phyloP scores from a whole-genome alignment of 768 basidiomycete species.

The Dioszegia aurantiaca region DNA sequence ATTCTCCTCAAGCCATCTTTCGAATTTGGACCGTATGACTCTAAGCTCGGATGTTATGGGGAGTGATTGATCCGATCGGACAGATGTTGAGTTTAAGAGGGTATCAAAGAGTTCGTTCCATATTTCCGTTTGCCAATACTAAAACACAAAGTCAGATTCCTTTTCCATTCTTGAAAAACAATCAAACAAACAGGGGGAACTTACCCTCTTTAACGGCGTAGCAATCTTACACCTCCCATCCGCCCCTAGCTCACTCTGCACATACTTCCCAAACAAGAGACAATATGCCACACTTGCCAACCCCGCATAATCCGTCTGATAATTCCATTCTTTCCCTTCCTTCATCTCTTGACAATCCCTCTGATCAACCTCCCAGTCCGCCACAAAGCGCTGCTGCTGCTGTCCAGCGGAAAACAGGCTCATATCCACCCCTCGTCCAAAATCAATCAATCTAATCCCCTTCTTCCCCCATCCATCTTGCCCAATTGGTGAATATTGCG shows the following conservation, averaged over 20 bases:
- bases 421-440: conserved; percentile 90
- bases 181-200: background rate
- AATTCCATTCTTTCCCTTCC: conserved; percentile 81
- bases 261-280: conserved; percentile 95
- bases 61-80: conserved; percentile 60
- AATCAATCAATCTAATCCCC: conserved; percentile 91
- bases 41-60: conserved; percentile 72
- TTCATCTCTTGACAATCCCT: conserved; percentile 90
- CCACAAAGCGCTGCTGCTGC: conserved; percentile 74
- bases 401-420: conserved; percentile 66
- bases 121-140: conserved; percentile 90
- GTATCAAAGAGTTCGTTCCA: conserved; percentile 82
- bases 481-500: conserved; percentile 73
- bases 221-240: conserved; percentile 30
- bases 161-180: background rate
- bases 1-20: conserved; percentile 77
- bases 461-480: conserved; percentile 80
- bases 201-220: conserved; percentile 43
- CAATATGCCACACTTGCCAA: conserved; percentile 90
- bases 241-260: conserved; percentile 65
- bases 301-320: conserved; percentile 95
- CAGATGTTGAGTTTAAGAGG: conserved; percentile 74
- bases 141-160: conserved; percentile 8
- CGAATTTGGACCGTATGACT: conserved; percentile 72
- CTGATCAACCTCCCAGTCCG: conserved; percentile 84